Percentiles rank a stretch among this genome's conserved stretches.
These are phyloP conservation scores for Emericellopsis terricola DNA, from an alignment of 495 filamentous ascomycete species.

Conservation along the genomic window DNA sequence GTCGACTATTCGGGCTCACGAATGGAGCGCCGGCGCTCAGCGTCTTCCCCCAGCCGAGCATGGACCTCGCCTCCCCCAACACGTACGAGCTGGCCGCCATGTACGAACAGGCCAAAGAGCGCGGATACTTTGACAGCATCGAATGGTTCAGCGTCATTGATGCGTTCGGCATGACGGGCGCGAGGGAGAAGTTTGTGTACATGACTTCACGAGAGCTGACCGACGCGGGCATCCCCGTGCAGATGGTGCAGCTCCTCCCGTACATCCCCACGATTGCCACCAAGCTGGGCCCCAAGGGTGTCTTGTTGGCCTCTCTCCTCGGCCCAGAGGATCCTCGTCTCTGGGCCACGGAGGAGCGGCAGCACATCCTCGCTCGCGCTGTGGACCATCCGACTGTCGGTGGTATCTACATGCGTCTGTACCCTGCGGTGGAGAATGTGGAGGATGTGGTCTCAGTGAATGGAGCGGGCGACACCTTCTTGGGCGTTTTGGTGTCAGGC, in stretches of 20 bases:
- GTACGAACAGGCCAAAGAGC: constrained; percentile 41
- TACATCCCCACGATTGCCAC: constrained; percentile 67
- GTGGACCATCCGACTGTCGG: constrained; percentile 37
- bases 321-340: constrained; percentile 43
- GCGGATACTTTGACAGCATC: constrained; percentile 43
- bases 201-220: constrained; percentile 43
- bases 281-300: constrained; percentile 68
- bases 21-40: constrained; percentile 13
- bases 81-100: constrained; percentile 61
- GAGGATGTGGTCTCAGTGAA: constrained; percentile 73
- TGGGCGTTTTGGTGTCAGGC: constrained; percentile 63
- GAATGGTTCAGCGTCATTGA: constrained; percentile 74
- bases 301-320: constrained; percentile 57
- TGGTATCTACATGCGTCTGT: constrained; percentile 73
- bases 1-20: constrained; percentile 39
- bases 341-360: constrained; percentile 35
- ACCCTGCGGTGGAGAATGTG: constrained; percentile 48
- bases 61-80: constrained; percentile 71
- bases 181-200: constrained; percentile 42
- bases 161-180: constrained; percentile 44
- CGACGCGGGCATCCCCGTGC: constrained; percentile 68
- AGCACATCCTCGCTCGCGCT: constrained; percentile 48
- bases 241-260: constrained; percentile 69
- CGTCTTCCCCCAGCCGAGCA: constrained; percentile 38
- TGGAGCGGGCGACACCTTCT: constrained; percentile 83